Conservation (phyloP, 768 basidiomycete genomes). For the Mrakia frigida region DNA sequence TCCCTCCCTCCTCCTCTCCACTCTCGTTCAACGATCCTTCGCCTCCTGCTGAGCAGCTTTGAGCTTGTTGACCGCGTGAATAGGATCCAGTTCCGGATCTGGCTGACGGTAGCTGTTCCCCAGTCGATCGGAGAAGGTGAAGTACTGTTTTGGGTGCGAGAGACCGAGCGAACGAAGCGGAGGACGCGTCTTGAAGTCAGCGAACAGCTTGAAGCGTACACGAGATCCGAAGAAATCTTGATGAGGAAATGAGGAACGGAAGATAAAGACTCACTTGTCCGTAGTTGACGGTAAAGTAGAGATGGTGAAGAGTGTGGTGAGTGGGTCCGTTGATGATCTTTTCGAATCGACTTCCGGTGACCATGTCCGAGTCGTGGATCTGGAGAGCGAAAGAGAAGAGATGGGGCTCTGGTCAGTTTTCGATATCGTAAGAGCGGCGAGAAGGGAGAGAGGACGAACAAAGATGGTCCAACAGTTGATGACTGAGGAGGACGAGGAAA, state of each 20-base stretch:
- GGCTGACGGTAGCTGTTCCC: neutral
- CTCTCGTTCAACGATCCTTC: neutral
- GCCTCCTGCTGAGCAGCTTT: neutral
- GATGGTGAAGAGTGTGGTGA: conserved; percentile 91
- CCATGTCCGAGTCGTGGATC: conserved; percentile 69
- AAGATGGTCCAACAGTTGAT: neutral
- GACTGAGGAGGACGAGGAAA: neutral
- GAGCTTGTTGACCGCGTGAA: neutral
- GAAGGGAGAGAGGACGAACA: neutral
- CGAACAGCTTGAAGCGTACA: neutral
- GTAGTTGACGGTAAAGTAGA: neutral
- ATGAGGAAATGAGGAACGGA: neutral
- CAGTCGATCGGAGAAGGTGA: neutral
- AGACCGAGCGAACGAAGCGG: too few relatives aligned
- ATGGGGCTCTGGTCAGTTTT: too few relatives aligned
- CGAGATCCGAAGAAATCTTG: neutral
- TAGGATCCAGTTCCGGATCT: neutral
- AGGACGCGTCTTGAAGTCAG: too few relatives aligned
- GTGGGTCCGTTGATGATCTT: conserved; percentile 82
- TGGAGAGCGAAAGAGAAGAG: neutral
- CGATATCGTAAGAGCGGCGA: neutral
- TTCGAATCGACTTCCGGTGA: conserved; percentile 49
- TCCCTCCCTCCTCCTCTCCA: neutral
- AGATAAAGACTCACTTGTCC: neutral
- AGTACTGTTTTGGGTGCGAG: neutral